These are phyloP conservation scores for Solanum corneliomulleri DNA, from an alignment of 257 asterid genomes.

Conservation along the genomic window DNA sequence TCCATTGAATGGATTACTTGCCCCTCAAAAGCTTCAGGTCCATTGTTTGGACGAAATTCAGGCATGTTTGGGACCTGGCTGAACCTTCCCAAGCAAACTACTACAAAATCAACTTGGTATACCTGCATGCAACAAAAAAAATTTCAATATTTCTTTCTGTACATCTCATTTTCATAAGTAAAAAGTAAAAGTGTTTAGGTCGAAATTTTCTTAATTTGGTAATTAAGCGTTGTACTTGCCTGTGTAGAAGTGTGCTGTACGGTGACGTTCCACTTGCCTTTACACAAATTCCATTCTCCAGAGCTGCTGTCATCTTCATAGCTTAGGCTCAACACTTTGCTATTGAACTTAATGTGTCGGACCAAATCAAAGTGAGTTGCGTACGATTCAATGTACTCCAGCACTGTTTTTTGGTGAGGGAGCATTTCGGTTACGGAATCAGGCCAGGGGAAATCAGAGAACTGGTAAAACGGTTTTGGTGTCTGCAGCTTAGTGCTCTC, in stretches of 20 bases:
- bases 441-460: background rate
- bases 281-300: background rate
- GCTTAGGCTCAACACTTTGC: background rate
- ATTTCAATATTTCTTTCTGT: background rate
- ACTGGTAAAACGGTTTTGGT: background rate
- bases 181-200: too few relatives aligned
- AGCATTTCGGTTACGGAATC: background rate
- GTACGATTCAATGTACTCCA: background rate
- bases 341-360: background rate
- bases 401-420: background rate
- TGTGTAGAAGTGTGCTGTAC: background rate
- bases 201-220: background rate
- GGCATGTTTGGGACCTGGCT: constrained; percentile 30
- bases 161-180: background rate
- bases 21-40: constrained; percentile 30
- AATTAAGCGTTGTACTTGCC: background rate
- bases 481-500: background rate
- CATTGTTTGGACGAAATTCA: constrained; percentile 21
- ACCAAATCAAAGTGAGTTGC: background rate
- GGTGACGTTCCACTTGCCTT: background rate
- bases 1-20: constrained; percentile 36
- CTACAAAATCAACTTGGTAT: constrained; percentile 23
- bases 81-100: constrained; percentile 33
- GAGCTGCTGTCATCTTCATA: background rate
- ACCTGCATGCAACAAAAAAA: constrained; percentile 7